Percentiles rank a stretch among this genome's conserved stretches.
phyloP scores from a whole-genome alignment of 164 flowering plant genomes.

The Santalum album region DNA sequence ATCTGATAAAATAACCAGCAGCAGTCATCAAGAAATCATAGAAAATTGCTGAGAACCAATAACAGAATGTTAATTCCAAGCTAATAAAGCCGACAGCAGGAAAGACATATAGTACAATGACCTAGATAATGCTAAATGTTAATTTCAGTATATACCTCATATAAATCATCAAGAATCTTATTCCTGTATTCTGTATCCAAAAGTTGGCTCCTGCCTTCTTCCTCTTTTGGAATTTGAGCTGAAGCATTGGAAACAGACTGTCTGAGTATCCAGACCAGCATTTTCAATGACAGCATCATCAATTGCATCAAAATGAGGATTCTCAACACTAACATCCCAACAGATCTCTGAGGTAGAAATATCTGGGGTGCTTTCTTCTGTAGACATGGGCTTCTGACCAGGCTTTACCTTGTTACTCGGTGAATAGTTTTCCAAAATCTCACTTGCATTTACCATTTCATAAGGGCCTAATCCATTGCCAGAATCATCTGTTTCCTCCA shows the following conservation, averaged over 20 bases:
- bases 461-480: conserved; percentile 73
- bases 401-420: conserved; percentile 25
- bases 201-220: conserved; percentile 63
- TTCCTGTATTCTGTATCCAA: conserved; percentile 93
- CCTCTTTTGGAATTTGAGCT: conserved; percentile 18
- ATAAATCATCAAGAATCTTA: conserved; percentile 87
- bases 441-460: conserved; percentile 74
- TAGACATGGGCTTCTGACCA: conserved; percentile 16
- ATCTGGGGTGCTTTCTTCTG: conserved; percentile 25
- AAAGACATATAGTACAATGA: not conserved
- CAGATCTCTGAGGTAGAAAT: conserved; percentile 47
- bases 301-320: conserved; percentile 44
- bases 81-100: not conserved
- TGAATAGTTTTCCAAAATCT: conserved; percentile 28
- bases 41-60: not conserved
- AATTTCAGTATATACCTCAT: conserved; percentile 53
- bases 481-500: conserved; percentile 60
- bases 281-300: conserved; percentile 29
- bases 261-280: conserved; percentile 15
- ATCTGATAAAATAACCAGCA: conserved; percentile 29
- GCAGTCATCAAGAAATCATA: conserved; percentile 4
- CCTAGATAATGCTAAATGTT: not conserved
- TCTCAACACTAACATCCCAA: conserved; percentile 85
- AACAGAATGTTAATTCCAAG: not conserved
- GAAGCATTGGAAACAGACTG: too few relatives aligned